Percentiles rank a stretch among this genome's conserved stretches.
These are phyloP conservation scores for Trichocladium antarcticum DNA, from an alignment of 495 filamentous ascomycete species.

Conservation along the genomic window DNA sequence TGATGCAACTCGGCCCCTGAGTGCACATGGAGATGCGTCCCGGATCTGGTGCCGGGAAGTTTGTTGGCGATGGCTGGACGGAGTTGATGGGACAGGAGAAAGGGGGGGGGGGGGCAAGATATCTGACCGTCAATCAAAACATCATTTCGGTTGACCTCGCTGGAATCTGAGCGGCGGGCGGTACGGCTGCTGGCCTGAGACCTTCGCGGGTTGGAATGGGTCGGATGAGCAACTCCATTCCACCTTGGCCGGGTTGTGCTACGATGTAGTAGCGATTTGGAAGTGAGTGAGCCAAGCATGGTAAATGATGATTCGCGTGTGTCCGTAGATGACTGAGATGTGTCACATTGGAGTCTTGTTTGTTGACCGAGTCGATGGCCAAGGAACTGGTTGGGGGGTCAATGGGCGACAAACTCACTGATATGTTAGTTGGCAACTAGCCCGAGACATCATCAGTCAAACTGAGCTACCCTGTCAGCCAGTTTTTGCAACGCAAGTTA, in stretches of 20 bases:
- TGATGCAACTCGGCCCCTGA: background rate
- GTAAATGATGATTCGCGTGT: background rate
- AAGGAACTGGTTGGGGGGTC: too few relatives aligned
- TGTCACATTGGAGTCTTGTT: too few relatives aligned
- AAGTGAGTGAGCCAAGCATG: too few relatives aligned
- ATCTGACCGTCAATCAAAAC: background rate
- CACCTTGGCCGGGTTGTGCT: background rate
- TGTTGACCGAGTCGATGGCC: too few relatives aligned
- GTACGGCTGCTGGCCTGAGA: background rate
- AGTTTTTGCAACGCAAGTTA: too few relatives aligned
- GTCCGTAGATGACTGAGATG: too few relatives aligned
- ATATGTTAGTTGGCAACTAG: too few relatives aligned
- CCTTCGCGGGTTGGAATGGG: slow-evolving; percentile 2
- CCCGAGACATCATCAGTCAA: too few relatives aligned
- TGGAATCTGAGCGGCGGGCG: background rate
- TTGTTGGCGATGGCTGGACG: background rate
- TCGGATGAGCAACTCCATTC: slow-evolving; percentile 5
- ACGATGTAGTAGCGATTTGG: background rate
- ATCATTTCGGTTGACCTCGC: background rate
- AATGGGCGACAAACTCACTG: too few relatives aligned
- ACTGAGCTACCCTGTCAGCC: too few relatives aligned
- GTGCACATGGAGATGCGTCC: background rate
- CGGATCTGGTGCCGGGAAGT: background rate
- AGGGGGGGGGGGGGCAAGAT: background rate
- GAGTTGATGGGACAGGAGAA: background rate